Percentiles rank a stretch among this genome's conserved stretches.
Conservation (phyloP, 164 flowering plant genomes). For the Santalum album region DNA sequence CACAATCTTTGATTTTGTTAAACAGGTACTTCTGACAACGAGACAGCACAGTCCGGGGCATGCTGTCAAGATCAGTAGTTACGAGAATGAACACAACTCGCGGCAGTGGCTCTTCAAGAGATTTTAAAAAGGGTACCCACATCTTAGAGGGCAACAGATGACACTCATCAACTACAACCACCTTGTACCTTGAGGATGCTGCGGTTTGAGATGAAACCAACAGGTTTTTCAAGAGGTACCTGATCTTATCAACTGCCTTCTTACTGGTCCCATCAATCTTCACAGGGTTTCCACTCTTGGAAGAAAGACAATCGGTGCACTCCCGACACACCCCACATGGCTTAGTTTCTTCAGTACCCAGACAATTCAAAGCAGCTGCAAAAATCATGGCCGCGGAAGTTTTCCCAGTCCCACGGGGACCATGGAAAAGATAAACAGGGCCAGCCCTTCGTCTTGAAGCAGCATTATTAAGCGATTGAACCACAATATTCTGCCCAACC, state of each 20-base stretch:
- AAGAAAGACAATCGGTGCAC: slow-evolving; percentile 56
- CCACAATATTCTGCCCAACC: slow-evolving; percentile 83
- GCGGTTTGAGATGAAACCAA: slow-evolving; percentile 18
- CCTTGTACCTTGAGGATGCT: slow-evolving; percentile 36
- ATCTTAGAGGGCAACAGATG: slow-evolving; percentile 75
- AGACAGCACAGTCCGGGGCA: slow-evolving; percentile 72
- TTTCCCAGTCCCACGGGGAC: slow-evolving; percentile 97
- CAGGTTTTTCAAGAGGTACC: slow-evolving; percentile 36
- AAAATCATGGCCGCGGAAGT: slow-evolving; percentile 82
- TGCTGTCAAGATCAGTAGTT: slow-evolving; percentile 75
- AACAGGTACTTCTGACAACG: slow-evolving; percentile 85
- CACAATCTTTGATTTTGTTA: slow-evolving; percentile 74
- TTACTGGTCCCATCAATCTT: slow-evolving; percentile 78
- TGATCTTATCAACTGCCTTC: slow-evolving; percentile 48
- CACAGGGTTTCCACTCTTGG: slow-evolving; percentile 38
- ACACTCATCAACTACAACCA: slow-evolving; percentile 84
- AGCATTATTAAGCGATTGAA: slow-evolving; percentile 71
- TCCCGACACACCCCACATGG: slow-evolving; percentile 89
- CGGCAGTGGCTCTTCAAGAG: slow-evolving; percentile 68
- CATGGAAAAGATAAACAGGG: slow-evolving; percentile 90
- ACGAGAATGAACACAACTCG: slow-evolving; percentile 68
- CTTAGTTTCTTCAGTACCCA: slow-evolving; percentile 49
- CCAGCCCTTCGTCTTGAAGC: slow-evolving; percentile 64
- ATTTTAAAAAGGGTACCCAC: slow-evolving; percentile 74
- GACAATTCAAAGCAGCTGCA: slow-evolving; percentile 80